Evolutionary conservation across 2,329 filamentous ascomycete genomes (phyloP).

Genomic region (Aspergillus pseudonomiae): DNA sequence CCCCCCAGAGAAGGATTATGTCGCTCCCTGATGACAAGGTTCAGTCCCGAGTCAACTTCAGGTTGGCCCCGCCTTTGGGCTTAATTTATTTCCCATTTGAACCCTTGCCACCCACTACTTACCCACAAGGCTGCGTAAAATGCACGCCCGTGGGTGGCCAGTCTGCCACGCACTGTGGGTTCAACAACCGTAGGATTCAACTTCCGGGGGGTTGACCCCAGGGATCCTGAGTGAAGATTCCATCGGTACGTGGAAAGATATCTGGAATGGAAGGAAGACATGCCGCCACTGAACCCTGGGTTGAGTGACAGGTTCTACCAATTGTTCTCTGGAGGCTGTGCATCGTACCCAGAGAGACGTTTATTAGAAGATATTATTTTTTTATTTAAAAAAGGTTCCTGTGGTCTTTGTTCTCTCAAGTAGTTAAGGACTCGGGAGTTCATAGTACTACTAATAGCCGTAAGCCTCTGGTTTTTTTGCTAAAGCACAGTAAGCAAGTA

Average conservation of each 20-base stretch:
- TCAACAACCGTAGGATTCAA: background rate
- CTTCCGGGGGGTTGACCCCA: background rate
- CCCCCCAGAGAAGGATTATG: background rate
- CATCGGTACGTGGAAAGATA: background rate
- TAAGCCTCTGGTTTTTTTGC: background rate
- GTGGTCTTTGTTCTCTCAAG: too few species aligned
- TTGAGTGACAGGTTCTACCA: background rate
- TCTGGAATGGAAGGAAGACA: background rate
- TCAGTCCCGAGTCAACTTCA: background rate
- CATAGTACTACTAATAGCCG: too few species aligned
- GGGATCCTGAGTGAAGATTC: background rate
- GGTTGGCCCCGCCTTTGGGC: background rate
- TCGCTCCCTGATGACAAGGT: background rate
- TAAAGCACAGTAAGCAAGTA: background rate
- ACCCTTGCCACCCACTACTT: conserved; percentile 1
- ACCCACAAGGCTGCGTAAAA: conserved; percentile 3
- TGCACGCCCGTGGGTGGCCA: background rate
- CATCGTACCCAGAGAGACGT: background rate
- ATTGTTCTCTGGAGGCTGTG: background rate
- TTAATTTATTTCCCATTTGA: background rate
- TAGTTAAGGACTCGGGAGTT: too few species aligned
- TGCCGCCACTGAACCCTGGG: conserved; percentile 2
- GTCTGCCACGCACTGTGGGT: background rate
- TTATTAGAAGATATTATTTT: background rate
- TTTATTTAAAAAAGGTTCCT: too few species aligned